phyloP scores from a whole-genome alignment of 805 yeast genomes.

The Phaffomyces opuntiae region DNA sequence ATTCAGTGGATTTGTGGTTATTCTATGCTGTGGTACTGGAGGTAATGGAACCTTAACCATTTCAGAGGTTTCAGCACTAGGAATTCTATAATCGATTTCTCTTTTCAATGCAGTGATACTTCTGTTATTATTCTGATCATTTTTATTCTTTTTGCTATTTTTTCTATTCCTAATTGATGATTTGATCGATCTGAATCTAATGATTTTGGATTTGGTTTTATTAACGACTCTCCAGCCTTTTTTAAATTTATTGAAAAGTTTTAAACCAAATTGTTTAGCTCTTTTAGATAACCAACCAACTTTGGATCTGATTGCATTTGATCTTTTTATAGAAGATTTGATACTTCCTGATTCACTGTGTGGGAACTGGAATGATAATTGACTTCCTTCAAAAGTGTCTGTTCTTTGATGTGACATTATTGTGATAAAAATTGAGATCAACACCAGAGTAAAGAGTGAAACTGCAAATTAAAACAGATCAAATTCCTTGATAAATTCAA shows the following conservation, averaged over 20 bases:
- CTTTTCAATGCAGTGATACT: conserved; percentile 22
- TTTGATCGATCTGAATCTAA: background rate
- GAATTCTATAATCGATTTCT: conserved; percentile 19
- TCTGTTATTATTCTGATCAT: conserved; percentile 5
- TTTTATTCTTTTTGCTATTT: conserved; percentile 5
- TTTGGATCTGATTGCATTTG: conserved; percentile 30
- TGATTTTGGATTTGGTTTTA: conserved; percentile 11
- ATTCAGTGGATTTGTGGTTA: background rate
- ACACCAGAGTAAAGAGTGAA: too few species aligned
- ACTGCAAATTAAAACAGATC: too few species aligned
- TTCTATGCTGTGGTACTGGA: conserved; percentile 16
- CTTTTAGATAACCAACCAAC: conserved; percentile 30
- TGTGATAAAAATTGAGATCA: too few species aligned
- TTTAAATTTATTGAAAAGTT: conserved; percentile 16
- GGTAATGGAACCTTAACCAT: conserved; percentile 12
- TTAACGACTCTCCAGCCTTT: conserved; percentile 24
- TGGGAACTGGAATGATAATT: too few species aligned
- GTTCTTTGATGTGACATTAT: too few species aligned
- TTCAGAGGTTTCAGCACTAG: background rate
- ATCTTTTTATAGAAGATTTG: conserved; percentile 22
- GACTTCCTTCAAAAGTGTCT: too few species aligned
- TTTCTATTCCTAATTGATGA: background rate
- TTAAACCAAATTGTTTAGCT: conserved; percentile 22
- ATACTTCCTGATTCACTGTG: too few species aligned
- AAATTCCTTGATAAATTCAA: too few species aligned